Evolutionary conservation across 2,329 filamentous ascomycete genomes (phyloP), one percentile per base, ranked within the genome.

Genomic region (Talaromyces islandicus): DNA sequence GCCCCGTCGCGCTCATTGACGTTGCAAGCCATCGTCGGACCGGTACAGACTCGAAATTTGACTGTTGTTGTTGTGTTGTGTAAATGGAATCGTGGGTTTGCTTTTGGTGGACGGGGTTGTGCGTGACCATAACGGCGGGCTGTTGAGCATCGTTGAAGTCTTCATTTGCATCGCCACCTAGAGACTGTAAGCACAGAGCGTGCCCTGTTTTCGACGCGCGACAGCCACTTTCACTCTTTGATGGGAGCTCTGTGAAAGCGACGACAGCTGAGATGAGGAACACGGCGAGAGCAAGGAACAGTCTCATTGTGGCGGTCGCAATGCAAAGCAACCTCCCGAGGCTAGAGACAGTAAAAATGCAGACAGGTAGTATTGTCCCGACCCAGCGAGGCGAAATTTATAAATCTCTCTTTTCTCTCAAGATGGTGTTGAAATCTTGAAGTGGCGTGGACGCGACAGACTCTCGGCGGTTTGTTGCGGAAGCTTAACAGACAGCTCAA

Each of bases 21-120:
- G 71, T 66, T 9, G 62, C 63, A 17, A 69, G 64, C 70, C 69
- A 71, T 56, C 72, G 69, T 54, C 72, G 69, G 4, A 68, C 54
- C 5, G 43, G 52, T 12, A 30, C 29, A 27, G 30, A 27, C 27
- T 52, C 48, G 19, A 52, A 17, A 29, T 25, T 29, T 17, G 43
- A 38, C 6, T 38, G 35, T 7, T 38, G 43, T 21, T 24, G 43
- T 0, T 46, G 43, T 19, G 30, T 32, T 32, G n/a, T 46, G 43
- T 46, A 46, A 7, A 46, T 46, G 19, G 43, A 46, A 21, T 24
- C 21, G 43, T 19, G 7, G 17, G 21, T 19, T n/a, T 19, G 43
- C n/a, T 38, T 38, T 5, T 38, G 35, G 35, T 38, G 35, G 35
- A 38, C 35, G 35, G 35, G 29, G 38, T 41, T 17, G 12, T 41